A percentile compares a stretch with the other conserved stretches of the same genome.
Evolutionary conservation across 208 protist genomes (phyloP).

Genomic region (Polymyxa betae): DNA sequence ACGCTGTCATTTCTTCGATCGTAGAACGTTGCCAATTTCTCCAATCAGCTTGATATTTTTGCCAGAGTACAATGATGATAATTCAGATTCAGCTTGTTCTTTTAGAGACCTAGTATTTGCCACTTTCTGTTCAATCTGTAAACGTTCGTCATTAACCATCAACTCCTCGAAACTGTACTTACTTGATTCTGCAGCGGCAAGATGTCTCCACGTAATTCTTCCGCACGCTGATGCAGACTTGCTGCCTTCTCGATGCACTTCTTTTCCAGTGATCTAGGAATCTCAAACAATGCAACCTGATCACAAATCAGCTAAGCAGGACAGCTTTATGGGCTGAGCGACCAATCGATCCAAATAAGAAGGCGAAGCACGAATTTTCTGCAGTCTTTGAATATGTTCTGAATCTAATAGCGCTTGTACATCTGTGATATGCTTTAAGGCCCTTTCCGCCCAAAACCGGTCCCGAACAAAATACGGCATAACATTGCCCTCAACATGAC

Average conservation of each 20-base stretch:
- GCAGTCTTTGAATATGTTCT: background rate
- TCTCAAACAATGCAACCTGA: background rate
- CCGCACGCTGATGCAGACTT: background rate
- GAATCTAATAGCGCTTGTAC: background rate
- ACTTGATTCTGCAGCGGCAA: background rate
- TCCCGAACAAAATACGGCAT: background rate
- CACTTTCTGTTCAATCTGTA: background rate
- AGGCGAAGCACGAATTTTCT: background rate
- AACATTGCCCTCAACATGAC: background rate
- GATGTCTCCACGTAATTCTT: background rate
- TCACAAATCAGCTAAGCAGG: background rate
- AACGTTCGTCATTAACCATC: background rate
- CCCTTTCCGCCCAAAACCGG: background rate
- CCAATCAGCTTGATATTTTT: conserved; percentile 53
- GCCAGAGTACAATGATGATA: background rate
- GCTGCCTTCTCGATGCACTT: conserved; percentile 32
- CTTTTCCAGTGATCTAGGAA: background rate
- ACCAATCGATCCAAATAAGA: conserved; percentile 38
- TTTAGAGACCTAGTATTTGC: background rate
- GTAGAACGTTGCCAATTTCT: conserved; percentile 5
- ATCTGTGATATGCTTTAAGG: background rate
- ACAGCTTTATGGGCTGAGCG: background rate
- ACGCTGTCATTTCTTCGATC: background rate
- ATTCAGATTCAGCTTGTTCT: background rate
- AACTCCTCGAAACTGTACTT: background rate